Percentiles rank a stretch among this genome's conserved stretches.
Conservation (phyloP, 176 grass and related monocot species). For the Triticum turgidum region DNA sequence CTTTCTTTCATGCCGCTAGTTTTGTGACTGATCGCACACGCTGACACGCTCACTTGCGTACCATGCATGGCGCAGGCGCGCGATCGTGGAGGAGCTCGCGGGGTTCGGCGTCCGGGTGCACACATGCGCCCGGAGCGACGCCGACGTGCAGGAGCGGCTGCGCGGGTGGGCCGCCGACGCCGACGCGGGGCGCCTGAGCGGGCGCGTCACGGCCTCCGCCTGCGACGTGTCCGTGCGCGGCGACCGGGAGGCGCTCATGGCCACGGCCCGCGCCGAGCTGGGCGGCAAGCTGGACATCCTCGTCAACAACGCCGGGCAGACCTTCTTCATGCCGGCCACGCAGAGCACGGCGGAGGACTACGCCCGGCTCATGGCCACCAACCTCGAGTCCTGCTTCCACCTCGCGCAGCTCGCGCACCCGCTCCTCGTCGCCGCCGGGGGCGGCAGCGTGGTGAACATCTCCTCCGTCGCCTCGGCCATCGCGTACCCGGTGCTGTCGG, state of each 20-base stretch:
- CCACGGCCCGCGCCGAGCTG: conserved; percentile 21
- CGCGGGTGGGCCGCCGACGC: conserved; percentile 26
- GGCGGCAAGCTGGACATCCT: conserved; percentile 48
- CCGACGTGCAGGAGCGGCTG: conserved; percentile 35
- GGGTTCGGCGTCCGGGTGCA: conserved; percentile 47
- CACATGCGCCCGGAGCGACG: conserved; percentile 40
- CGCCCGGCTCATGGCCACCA: conserved; percentile 39
- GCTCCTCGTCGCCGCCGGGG: conserved; percentile 17
- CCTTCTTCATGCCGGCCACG: not conserved
- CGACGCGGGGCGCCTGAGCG: not conserved
- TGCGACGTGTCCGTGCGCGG: conserved; percentile 49
- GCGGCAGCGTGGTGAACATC: conserved; percentile 35
- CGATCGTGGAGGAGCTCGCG: conserved; percentile 55
- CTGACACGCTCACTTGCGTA: no score
- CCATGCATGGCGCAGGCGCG: conserved; percentile 1
- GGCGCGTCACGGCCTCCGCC: conserved; percentile 26
- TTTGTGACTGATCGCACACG: not conserved
- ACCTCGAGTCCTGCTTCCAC: conserved; percentile 56
- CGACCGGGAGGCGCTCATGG: conserved; percentile 45
- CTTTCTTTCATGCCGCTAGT: no score
- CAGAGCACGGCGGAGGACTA: conserved; percentile 30
- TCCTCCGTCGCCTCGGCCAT: conserved; percentile 30
- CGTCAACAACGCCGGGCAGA: conserved; percentile 53
- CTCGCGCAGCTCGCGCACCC: conserved; percentile 52
- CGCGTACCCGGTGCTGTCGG: conserved; percentile 14